phyloP scores from a whole-genome alignment of 805 yeast species.

The Sugiyamaella boreocaroliniensis region DNA sequence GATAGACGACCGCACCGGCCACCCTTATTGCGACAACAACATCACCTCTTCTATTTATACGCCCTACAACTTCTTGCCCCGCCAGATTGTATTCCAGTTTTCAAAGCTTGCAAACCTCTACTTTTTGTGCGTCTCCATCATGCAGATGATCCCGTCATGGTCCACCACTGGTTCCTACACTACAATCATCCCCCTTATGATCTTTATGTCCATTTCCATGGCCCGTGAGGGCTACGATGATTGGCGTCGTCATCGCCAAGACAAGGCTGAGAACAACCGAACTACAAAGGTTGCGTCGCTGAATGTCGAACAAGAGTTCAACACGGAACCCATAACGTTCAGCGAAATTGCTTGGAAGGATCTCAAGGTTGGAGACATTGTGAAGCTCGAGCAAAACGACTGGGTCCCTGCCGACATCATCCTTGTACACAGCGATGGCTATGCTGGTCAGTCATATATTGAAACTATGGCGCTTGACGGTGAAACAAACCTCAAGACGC shows the following conservation, averaged over 20 bases:
- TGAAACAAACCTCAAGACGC: constrained; percentile 83
- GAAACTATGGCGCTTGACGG: constrained; percentile 99
- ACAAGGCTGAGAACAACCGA: constrained; percentile 73
- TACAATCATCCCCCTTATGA: constrained; percentile 79
- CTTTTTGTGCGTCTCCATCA: constrained; percentile 79
- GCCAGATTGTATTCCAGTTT: constrained; percentile 84
- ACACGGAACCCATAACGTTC: constrained; percentile 24
- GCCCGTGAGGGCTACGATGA: constrained; percentile 93
- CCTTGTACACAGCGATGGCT: constrained; percentile 56
- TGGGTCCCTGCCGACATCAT: constrained; percentile 93
- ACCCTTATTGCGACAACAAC: constrained; percentile 56
- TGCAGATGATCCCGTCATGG: constrained; percentile 97
- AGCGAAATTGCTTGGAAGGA: constrained; percentile 57
- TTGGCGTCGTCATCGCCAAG: constrained; percentile 77
- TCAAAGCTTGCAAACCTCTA: constrained; percentile 89
- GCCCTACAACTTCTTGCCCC: constrained; percentile 71
- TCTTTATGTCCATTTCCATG: constrained; percentile 84
- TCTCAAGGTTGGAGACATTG: constrained; percentile 79
- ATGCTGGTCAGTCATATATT: constrained; percentile 61
- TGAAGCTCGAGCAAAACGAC: constrained; percentile 68
- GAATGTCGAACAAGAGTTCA: constrained; percentile 10
- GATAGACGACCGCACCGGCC: constrained; percentile 62
- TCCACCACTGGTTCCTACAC: constrained; percentile 95
- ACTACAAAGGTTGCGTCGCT: constrained; percentile 36
- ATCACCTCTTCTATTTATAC: constrained; percentile 88